These are phyloP conservation scores for Apium graveolens DNA, from an alignment of 129 eudicot species.

Conservation along the genomic window DNA sequence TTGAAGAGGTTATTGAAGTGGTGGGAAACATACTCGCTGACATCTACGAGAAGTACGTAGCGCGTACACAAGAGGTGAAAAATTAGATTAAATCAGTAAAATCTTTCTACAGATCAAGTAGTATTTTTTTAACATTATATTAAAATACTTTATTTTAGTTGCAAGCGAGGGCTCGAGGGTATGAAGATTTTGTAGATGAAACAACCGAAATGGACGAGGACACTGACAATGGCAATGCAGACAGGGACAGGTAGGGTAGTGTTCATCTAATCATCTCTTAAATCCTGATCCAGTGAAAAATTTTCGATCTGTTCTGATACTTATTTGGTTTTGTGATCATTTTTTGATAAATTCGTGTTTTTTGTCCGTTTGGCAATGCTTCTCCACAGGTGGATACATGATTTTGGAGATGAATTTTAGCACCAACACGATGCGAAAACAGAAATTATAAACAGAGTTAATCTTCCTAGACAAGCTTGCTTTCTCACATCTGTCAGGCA, in stretches of 20 bases:
- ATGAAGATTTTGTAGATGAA: background rate
- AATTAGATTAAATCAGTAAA: background rate
- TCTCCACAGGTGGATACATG: background rate
- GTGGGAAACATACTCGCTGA: background rate
- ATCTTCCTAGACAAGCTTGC: background rate
- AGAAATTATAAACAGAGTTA: too few species aligned
- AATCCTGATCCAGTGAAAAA: background rate
- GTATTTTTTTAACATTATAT: background rate
- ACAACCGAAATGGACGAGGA: background rate
- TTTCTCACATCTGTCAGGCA: background rate
- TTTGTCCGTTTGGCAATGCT: background rate
- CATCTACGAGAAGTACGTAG: background rate
- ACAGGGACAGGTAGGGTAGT: background rate
- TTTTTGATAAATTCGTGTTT: background rate
- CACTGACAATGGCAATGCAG: background rate
- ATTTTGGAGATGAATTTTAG: slow-evolving; percentile 1
- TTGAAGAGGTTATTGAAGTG: background rate
- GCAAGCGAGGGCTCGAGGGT: background rate
- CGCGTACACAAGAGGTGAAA: background rate
- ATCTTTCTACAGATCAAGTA: background rate
- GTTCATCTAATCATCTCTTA: background rate
- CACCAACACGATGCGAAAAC: background rate
- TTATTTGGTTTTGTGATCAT: background rate
- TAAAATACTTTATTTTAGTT: background rate
- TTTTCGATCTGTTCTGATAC: background rate